A percentile compares a stretch with the other conserved stretches of the same genome.
phyloP scores from a whole-genome alignment of 2,329 filamentous ascomycete species.

The Penicillium decumbens region DNA sequence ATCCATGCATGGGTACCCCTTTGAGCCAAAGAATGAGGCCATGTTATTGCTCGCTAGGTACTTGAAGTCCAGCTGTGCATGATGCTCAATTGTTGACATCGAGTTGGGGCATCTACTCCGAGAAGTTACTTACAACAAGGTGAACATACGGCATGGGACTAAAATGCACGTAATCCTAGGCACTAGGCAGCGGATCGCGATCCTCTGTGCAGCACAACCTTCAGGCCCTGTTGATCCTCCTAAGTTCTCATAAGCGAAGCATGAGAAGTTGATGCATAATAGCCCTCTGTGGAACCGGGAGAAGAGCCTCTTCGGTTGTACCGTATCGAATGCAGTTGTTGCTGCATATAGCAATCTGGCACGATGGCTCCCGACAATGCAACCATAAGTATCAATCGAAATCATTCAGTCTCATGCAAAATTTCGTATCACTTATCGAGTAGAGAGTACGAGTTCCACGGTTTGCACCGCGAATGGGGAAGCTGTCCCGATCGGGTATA shows the following conservation, averaged over 20 bases:
- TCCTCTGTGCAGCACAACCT: too few relatives aligned
- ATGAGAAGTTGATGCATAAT: background rate
- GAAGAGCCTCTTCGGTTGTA: background rate
- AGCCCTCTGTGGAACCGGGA: background rate
- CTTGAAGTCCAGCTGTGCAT: conserved; percentile 25
- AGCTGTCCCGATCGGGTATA: conserved; percentile 8
- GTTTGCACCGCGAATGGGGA: background rate
- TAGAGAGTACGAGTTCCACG: background rate
- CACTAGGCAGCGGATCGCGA: too few relatives aligned
- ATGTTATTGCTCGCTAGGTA: conserved; percentile 9
- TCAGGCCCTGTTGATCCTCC: background rate
- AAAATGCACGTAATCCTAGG: too few relatives aligned
- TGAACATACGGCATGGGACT: conserved; percentile 30
- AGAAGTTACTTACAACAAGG: conserved; percentile 23
- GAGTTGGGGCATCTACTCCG: conserved; percentile 29
- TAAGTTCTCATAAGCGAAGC: background rate
- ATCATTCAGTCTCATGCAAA: background rate
- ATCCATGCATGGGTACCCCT: conserved; percentile 44
- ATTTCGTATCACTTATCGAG: background rate
- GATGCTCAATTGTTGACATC: conserved; percentile 27
- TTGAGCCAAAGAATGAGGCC: conserved; percentile 11
- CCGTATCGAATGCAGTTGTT: background rate
- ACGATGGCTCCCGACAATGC: background rate
- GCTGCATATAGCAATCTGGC: background rate
- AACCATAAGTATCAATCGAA: background rate